Percentiles rank a stretch among this genome's conserved stretches.
phyloP scores from a whole-genome alignment of 75 land plant genomes.

The Pinus tabuliformis region DNA sequence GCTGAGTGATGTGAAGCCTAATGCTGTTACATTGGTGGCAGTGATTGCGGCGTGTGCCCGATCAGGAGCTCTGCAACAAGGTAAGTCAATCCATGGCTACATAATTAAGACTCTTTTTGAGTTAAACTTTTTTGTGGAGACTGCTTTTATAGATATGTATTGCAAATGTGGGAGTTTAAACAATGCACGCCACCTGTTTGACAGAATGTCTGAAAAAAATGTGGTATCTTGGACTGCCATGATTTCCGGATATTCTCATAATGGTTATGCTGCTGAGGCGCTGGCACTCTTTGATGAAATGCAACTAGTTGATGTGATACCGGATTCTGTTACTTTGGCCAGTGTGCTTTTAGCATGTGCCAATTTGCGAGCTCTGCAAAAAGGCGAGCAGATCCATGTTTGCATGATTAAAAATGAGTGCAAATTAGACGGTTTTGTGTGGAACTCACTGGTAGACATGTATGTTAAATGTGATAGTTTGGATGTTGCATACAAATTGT shows the following conservation, averaged over 20 bases:
- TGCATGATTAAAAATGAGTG: too few relatives aligned
- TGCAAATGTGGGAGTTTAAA: constrained; percentile 13
- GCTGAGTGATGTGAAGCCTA: constrained; percentile 11
- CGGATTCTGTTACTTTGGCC: constrained; percentile 13
- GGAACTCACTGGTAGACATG: too few relatives aligned
- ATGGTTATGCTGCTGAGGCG: neutral
- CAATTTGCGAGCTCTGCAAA: neutral
- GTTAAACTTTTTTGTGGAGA: constrained; percentile 8
- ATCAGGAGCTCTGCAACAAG: constrained; percentile 6
- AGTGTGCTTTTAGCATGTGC: constrained; percentile 9
- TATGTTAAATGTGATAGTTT: too few relatives aligned
- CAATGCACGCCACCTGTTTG: neutral
- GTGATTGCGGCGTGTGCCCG: constrained; percentile 15
- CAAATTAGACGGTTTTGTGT: too few relatives aligned
- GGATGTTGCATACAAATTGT: too few relatives aligned
- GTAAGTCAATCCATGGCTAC: constrained; percentile 13
- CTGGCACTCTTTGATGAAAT: constrained; percentile 2
- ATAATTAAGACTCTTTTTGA: constrained; percentile 10
- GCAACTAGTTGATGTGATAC: neutral
- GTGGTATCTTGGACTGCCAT: constrained; percentile 1
- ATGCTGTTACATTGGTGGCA: constrained; percentile 15
- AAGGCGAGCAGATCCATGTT: too few relatives aligned
- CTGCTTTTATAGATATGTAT: constrained; percentile 20
- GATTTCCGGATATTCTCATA: neutral
- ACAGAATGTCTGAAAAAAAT: neutral